Evolutionary conservation across 2,329 filamentous ascomycete genomes (phyloP).

Genomic region (Ophiosphaerella korrae): DNA sequence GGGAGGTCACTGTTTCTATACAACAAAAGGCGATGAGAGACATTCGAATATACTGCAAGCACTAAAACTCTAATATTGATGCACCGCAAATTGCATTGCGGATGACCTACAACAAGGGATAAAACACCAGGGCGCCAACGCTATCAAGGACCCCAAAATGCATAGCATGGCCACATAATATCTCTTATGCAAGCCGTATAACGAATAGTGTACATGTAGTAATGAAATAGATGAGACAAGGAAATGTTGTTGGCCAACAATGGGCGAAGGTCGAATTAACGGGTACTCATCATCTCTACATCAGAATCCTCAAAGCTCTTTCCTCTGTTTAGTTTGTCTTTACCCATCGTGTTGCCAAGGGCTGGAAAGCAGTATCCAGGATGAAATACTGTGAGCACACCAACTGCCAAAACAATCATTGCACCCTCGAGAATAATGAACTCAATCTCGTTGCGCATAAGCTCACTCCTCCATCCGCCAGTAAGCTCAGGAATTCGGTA

Average conservation of each 20-base stretch:
- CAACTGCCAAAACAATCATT: constrained; percentile 57
- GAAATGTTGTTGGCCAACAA: neutral
- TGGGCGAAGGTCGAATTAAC: neutral
- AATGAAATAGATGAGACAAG: neutral
- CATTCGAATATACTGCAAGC: no score
- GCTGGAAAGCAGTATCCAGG: constrained; percentile 50
- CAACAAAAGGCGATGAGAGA: no score
- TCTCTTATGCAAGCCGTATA: neutral
- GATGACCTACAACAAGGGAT: no score
- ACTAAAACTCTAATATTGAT: no score
- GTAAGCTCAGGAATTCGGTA: constrained; percentile 58
- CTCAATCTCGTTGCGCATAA: constrained; percentile 55
- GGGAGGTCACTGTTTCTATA: no score
- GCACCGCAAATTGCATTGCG: no score
- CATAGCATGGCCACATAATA: no score
- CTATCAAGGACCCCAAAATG: no score
- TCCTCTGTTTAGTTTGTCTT: constrained; percentile 12
- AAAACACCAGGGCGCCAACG: no score
- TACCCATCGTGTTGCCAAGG: constrained; percentile 28
- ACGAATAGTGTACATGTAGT: no score
- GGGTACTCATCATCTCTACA: constrained; percentile 17
- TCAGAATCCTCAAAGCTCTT: constrained; percentile 24
- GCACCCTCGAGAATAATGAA: constrained; percentile 60
- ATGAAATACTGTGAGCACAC: constrained; percentile 55
- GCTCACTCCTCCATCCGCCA: constrained; percentile 51